phyloP scores from a whole-genome alignment of 169 alveolate species.

The Miamiensis avidus region DNA sequence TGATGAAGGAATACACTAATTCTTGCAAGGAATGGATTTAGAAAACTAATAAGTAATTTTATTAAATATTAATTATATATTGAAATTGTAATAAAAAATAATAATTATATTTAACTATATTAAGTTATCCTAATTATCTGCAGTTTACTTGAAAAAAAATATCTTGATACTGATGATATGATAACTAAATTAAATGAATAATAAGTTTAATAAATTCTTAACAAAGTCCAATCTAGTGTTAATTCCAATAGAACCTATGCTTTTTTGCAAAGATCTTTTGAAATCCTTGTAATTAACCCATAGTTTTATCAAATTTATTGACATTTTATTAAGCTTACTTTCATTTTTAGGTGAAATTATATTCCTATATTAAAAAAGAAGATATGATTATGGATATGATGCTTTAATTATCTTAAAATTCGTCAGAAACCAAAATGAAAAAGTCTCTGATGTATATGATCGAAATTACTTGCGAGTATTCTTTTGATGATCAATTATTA shows the following conservation, averaged over 20 bases:
- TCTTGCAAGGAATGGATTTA: not conserved
- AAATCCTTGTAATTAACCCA: not conserved
- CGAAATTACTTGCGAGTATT: conserved; percentile 46
- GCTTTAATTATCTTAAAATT: not conserved
- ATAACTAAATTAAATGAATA: no score
- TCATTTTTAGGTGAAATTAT: conserved; percentile 8
- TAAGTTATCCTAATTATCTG: conserved; percentile 16
- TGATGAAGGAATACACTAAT: conserved; percentile 6
- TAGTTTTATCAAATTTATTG: not conserved
- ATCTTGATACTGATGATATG: not conserved
- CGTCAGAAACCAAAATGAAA: conserved; percentile 4
- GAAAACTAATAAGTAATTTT: conserved; percentile 5
- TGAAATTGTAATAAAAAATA: no score
- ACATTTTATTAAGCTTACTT: no score
- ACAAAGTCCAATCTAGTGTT: not conserved
- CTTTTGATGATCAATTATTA: conserved; percentile 38
- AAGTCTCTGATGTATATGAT: conserved; percentile 32
- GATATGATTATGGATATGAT: conserved; percentile 6
- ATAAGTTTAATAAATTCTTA: no score
- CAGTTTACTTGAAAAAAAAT: conserved; percentile 16
- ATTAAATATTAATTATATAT: not conserved
- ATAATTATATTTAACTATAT: no score
- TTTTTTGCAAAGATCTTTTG: not conserved
- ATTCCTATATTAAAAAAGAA: not conserved
- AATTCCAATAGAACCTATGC: not conserved